Conservation (phyloP, 345 rosid genomes). For the Chamaenerion angustifolium region DNA sequence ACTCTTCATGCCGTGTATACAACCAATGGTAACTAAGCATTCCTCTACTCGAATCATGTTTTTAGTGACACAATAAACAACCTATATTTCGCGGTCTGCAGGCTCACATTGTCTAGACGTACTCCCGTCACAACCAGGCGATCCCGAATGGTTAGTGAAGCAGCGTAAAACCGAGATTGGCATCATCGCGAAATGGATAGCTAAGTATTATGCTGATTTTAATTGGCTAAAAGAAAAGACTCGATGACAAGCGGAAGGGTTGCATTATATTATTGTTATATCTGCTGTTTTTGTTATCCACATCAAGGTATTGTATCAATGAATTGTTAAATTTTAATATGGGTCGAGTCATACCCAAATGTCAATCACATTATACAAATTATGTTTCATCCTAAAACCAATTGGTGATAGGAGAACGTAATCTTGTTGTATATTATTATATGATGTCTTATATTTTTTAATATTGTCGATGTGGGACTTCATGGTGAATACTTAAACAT, state of each 20-base stretch:
- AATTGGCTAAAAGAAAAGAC: neutral
- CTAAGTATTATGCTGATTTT: slow-evolving; percentile 14
- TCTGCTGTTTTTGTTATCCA: too few species aligned
- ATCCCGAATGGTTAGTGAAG: slow-evolving; percentile 20
- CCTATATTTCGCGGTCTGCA: neutral
- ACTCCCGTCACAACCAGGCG: neutral
- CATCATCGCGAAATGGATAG: slow-evolving; percentile 15
- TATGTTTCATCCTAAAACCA: too few species aligned
- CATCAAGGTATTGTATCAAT: too few species aligned
- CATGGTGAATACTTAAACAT: too few species aligned
- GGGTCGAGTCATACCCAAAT: too few species aligned
- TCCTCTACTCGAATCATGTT: neutral
- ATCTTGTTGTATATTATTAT: too few species aligned
- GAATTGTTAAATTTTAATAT: too few species aligned
- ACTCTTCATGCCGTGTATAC: slow-evolving; percentile 24
- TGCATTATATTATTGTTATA: too few species aligned
- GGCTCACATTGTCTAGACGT: slow-evolving; percentile 27
- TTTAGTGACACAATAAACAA: neutral
- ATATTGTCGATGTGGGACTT: too few species aligned
- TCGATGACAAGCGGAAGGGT: neutral
- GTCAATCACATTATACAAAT: too few species aligned
- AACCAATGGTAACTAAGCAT: slow-evolving; percentile 17
- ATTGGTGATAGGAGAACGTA: too few species aligned
- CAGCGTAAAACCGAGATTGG: slow-evolving; percentile 17
- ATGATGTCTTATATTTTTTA: too few species aligned